Evolutionary conservation across 2,329 filamentous ascomycete species (phyloP).

Genomic region (Alternaria hordeiaustralica): DNA sequence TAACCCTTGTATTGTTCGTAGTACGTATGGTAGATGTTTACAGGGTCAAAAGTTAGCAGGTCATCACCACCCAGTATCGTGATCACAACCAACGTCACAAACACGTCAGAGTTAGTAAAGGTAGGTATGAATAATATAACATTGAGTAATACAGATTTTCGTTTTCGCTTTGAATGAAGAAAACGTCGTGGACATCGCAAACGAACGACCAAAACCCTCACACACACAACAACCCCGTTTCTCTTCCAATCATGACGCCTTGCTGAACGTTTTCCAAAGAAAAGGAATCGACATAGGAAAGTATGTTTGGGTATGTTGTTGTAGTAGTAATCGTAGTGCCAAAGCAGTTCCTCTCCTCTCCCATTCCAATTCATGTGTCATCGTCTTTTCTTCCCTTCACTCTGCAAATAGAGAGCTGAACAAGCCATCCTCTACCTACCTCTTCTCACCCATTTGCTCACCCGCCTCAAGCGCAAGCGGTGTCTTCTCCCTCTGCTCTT

Average conservation of each 20-base stretch:
- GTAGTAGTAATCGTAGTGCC: background rate
- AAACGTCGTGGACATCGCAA: background rate
- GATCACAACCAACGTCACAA: background rate
- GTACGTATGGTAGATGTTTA: background rate
- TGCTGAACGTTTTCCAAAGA: background rate
- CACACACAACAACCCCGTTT: background rate
- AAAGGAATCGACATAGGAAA: background rate
- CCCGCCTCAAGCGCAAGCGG: constrained; percentile 15
- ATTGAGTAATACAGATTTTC: background rate
- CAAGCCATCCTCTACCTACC: background rate
- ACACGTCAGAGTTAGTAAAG: background rate
- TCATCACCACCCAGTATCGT: background rate
- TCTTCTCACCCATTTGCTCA: constrained; percentile 5
- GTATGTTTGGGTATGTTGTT: background rate
- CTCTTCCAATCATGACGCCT: background rate
- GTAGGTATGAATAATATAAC: background rate
- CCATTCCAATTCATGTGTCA: background rate
- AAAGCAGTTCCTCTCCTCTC: background rate
- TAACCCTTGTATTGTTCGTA: no score
- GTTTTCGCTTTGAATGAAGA: background rate
- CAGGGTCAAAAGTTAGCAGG: background rate
- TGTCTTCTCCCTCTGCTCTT: constrained; percentile 21
- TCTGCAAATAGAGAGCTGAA: background rate
- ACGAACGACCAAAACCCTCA: background rate
- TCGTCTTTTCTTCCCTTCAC: background rate